These are phyloP conservation scores for Starmerella cellae DNA, from an alignment of 805 yeast genomes.

Conservation along the genomic window DNA sequence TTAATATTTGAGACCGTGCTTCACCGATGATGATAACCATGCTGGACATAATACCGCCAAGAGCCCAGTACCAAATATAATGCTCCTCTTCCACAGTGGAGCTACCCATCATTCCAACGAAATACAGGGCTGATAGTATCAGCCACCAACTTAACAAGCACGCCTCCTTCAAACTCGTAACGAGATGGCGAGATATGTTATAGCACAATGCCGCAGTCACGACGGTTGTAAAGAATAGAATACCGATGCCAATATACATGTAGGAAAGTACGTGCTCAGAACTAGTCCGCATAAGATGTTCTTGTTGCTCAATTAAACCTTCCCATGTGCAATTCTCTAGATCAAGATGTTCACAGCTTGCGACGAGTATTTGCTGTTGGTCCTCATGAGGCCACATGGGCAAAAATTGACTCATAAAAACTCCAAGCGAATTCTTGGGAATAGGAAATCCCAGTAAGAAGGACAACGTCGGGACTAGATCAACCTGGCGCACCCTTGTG, in stretches of 20 bases:
- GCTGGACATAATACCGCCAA: conserved; percentile 28
- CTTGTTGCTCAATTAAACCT: conserved; percentile 31
- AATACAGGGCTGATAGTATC: conserved; percentile 30
- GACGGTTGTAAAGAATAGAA: conserved; percentile 27
- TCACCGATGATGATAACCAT: background rate
- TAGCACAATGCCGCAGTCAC: conserved; percentile 19
- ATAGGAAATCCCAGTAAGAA: conserved; percentile 49
- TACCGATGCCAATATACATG: conserved; percentile 33
- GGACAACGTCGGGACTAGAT: conserved; percentile 58
- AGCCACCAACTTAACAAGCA: conserved; percentile 17
- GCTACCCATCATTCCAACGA: conserved; percentile 61
- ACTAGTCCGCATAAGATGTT: conserved; percentile 31
- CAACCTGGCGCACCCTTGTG: conserved; percentile 47
- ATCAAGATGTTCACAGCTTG: conserved; percentile 21
- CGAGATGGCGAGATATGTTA: conserved; percentile 14
- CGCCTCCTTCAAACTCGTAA: background rate
- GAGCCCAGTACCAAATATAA: conserved; percentile 85
- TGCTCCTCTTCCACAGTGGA: conserved; percentile 93
- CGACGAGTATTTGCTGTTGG: conserved; percentile 18
- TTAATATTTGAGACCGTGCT: background rate
- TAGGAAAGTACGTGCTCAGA: conserved; percentile 55
- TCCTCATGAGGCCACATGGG: conserved; percentile 32
- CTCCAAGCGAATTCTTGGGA: conserved; percentile 65
- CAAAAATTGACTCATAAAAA: conserved; percentile 46
- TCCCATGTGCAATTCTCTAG: conserved; percentile 8